phyloP scores from a whole-genome alignment of 495 filamentous ascomycete species.

The Acidomyces sp. region DNA sequence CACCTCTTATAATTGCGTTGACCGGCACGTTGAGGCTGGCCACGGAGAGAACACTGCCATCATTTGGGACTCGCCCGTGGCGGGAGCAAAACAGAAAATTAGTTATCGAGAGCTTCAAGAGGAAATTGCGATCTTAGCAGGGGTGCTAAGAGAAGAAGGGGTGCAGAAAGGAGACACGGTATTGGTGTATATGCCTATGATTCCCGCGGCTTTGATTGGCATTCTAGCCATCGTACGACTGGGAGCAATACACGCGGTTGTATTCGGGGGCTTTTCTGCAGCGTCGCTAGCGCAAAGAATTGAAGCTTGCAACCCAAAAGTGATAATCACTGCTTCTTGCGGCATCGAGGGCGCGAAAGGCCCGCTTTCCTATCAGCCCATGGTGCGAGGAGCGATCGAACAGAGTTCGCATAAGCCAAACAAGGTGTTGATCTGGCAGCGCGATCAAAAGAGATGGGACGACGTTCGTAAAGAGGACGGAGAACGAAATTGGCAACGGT shows the following conservation, averaged over 20 bases:
- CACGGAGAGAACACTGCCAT: constrained; percentile 62
- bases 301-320: constrained; percentile 60
- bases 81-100: constrained; percentile 53
- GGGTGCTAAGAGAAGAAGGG: constrained; percentile 69
- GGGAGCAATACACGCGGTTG: constrained; percentile 80
- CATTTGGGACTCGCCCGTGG: constrained; percentile 79
- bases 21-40: constrained; percentile 69
- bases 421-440: constrained; percentile 61
- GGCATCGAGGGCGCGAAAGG: constrained; percentile 81
- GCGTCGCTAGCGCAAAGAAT: constrained; percentile 77
- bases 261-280: constrained; percentile 84
- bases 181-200: constrained; percentile 97
- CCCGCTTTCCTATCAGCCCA: constrained; percentile 53
- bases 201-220: constrained; percentile 73
- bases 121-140: constrained; percentile 77
- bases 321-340: constrained; percentile 78
- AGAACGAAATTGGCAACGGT: constrained; percentile 65
- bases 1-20: constrained; percentile 80
- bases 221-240: constrained; percentile 69
- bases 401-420: constrained; percentile 26
- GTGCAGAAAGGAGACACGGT: constrained; percentile 80
- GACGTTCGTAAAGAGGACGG: constrained; percentile 47
- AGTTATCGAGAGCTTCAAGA: constrained; percentile 63
- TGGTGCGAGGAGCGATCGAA: constrained; percentile 39
- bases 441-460: constrained; percentile 64